phyloP scores from a whole-genome alignment of 2,329 filamentous ascomycete species.

The Ramularia endophylla region DNA sequence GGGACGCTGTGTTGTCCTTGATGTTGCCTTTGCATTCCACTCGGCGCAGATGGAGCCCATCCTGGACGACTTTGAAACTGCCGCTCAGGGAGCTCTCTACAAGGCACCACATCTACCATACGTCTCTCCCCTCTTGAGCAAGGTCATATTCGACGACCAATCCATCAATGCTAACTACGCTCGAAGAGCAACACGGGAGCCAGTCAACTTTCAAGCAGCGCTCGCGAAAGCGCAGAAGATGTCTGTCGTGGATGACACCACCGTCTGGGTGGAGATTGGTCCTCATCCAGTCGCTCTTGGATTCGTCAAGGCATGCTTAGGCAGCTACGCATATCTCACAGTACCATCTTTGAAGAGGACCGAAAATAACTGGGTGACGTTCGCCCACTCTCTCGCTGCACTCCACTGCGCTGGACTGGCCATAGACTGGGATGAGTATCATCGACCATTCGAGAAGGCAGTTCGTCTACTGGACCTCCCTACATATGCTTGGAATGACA shows the following conservation, averaged over 20 bases:
- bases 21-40: constrained; percentile 29
- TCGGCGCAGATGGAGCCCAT: constrained; percentile 29
- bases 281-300: constrained; percentile 38
- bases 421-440: constrained; percentile 61
- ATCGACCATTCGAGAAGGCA: constrained; percentile 46
- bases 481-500: constrained; percentile 30
- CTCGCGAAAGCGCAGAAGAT: constrained; percentile 16
- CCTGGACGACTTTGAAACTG: constrained; percentile 18
- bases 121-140: constrained; percentile 26
- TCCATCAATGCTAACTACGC: constrained; percentile 23
- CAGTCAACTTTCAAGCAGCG: constrained; percentile 34
- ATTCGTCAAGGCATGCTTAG: constrained; percentile 15
- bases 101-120: constrained; percentile 26
- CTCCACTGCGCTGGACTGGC: constrained; percentile 51
- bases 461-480: constrained; percentile 49
- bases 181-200: constrained; percentile 29
- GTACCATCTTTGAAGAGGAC: too few species aligned
- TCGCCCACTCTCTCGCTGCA: constrained; percentile 43
- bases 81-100: constrained; percentile 18
- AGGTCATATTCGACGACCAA: constrained; percentile 19
- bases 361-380: constrained; percentile 40
- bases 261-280: constrained; percentile 43
- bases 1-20: constrained; percentile 7
- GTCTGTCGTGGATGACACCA: constrained; percentile 32
- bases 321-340: too few species aligned